Base-by-base conservation (phyloP, 306 rosid genomes). In the Gastrolobium villosum region DNA sequence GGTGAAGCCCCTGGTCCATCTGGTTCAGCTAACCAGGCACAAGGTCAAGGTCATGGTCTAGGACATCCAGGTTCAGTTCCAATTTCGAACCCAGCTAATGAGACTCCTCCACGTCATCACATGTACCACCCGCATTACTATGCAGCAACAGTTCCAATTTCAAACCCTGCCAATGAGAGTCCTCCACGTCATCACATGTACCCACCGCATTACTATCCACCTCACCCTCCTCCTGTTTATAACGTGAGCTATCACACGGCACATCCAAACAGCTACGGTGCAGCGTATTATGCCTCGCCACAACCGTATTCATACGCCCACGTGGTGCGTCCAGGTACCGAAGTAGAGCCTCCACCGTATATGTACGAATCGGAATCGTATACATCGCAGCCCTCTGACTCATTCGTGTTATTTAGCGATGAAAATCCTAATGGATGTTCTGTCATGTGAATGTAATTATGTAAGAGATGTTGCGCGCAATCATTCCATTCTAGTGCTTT, bases 401-500 rank as follows among this genome's bases (percentile, higher is more conserved):
- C 94, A 1, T 89, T 91, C 53, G 90, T 81, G 83, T n/a, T 83
- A 6, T 91, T 95, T 37, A 93, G 98, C 44, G 99, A 95, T 15
- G 99, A 95, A 44, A 93, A 95, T 83, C 94, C 97, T 2, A 91
- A 90, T 46, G 97, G 90, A 32, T 95, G 99, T 82, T 68, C 79
- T 0, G 13, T 88, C 6, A 86, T 95, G 99, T 77, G 50, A 75
- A 0, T 46, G 55, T n/a, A n/a, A n/a, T n/a, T n/a, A n/a, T n/a
- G n/a, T 3, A 10, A 28, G 62, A 10, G 15, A 11, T 7, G 10
- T 52, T 40, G 75, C 2, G 36, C 3, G 45, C 40, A 66, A 73
- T 56, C 36, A 79, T 56, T 74, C 41, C 10, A 26, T 66, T 4
- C 15, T 13, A 36, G 78, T 74, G 74, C 78, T 72, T 60, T 34